Percentiles rank a stretch among this genome's conserved stretches.
Evolutionary conservation across 1,139 yeast genomes (phyloP).

Genomic region (Wickerhamiella infanticola): DNA sequence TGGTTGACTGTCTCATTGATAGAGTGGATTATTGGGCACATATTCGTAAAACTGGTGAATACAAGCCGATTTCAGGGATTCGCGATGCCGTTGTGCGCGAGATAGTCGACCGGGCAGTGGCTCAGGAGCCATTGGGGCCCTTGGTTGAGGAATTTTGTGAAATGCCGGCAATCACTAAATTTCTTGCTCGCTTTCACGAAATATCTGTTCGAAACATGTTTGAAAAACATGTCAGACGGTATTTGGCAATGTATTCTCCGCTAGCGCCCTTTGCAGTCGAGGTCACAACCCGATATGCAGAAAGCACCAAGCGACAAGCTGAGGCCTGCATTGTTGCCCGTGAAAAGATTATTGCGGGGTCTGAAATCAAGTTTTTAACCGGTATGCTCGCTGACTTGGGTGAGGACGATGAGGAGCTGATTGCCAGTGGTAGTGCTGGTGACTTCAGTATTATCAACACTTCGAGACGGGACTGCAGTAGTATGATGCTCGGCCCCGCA

Average conservation of each 20-base stretch:
- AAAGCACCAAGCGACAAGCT: conserved; percentile 17
- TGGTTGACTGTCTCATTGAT: conserved; percentile 26
- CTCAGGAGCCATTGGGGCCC: conserved; percentile 8
- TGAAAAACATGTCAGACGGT: conserved; percentile 25
- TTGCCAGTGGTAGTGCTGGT: conserved; percentile 18
- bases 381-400: conserved; percentile 28
- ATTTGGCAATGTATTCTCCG: conserved; percentile 25
- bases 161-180: conserved; percentile 20
- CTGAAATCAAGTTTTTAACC: conserved; percentile 24
- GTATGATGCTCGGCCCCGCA: conserved; percentile 35
- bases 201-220: conserved; percentile 19
- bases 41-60: conserved; percentile 23
- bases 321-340: conserved; percentile 32
- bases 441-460: conserved; percentile 32
- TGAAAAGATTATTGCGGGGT: conserved; percentile 20
- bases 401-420: conserved; percentile 22
- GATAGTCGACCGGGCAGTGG: conserved; percentile 9
- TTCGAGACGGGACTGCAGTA: conserved; percentile 22
- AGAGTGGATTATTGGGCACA: conserved; percentile 24
- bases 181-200: conserved; percentile 16
- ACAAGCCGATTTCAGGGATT: conserved; percentile 18
- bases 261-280: conserved; percentile 30
- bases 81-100: conserved; percentile 4
- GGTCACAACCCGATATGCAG: conserved; percentile 29
- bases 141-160: conserved; percentile 20